phyloP scores from a whole-genome alignment of 2,329 filamentous ascomycete genomes.

The Penicillium sp. region DNA sequence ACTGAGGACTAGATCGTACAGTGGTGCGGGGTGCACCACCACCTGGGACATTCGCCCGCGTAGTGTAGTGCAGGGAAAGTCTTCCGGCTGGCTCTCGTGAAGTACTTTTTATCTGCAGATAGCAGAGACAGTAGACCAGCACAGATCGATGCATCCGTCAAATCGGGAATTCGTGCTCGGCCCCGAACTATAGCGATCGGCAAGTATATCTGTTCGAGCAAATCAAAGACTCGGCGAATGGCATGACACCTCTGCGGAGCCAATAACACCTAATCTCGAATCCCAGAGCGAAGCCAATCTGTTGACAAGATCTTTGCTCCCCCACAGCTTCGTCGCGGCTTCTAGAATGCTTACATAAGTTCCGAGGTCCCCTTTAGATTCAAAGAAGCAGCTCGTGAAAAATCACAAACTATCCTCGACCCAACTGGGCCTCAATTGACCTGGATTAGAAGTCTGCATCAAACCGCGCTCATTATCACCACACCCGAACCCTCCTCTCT shows the following conservation, averaged over 20 bases:
- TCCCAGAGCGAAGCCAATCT: not conserved
- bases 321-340: slow-evolving; percentile 8
- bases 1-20: slow-evolving; percentile 6
- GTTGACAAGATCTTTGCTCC: not conserved
- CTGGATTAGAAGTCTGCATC: not conserved
- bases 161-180: not conserved
- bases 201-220: not conserved
- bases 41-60: not conserved
- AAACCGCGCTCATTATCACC: not conserved
- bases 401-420: not conserved
- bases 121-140: not conserved
- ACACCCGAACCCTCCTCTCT: slow-evolving; percentile 8
- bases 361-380: slow-evolving; percentile 13
- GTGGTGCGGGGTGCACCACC: not conserved
- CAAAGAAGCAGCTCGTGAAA: slow-evolving; percentile 2
- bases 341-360: slow-evolving; percentile 22
- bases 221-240: not conserved
- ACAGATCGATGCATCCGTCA: not conserved
- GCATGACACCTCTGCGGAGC: not conserved
- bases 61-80: slow-evolving; percentile 6
- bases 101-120: not conserved
- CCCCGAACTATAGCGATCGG: not conserved
- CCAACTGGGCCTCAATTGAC: not conserved
- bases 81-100: slow-evolving; percentile 15
- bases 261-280: not conserved